Evolutionary conservation across 2,329 filamentous ascomycete species (phyloP).

Genomic region (Curvularia verruculosa): DNA sequence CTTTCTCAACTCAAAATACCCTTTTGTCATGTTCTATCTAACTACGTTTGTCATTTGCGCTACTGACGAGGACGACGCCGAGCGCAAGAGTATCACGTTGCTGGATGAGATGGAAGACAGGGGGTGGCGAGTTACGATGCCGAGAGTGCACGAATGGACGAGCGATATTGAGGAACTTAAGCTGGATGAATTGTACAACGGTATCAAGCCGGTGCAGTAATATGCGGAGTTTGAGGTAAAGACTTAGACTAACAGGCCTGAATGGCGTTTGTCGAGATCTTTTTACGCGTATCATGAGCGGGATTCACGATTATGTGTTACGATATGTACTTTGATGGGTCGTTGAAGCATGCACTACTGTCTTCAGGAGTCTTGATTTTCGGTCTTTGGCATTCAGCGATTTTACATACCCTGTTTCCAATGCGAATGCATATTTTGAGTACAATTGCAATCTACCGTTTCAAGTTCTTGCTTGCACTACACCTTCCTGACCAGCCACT

Average conservation of each 20-base stretch:
- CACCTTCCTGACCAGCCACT: constrained; percentile 48
- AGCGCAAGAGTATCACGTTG: constrained; percentile 18
- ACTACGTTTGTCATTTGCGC: constrained; percentile 40
- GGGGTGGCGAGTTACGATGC: constrained; percentile 30
- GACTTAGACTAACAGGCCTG: too few species aligned
- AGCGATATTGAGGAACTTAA: constrained; percentile 23
- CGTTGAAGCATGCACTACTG: neutral
- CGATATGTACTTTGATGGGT: neutral
- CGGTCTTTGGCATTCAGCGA: neutral
- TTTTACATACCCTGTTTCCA: neutral
- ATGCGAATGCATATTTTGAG: neutral
- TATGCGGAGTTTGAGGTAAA: constrained; percentile 1
- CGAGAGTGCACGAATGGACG: constrained; percentile 26
- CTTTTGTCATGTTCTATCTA: constrained; percentile 37
- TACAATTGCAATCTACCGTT: neutral
- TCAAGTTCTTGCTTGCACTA: neutral
- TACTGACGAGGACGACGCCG: constrained; percentile 19
- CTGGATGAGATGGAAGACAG: constrained; percentile 34
- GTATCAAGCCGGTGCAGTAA: constrained; percentile 20
- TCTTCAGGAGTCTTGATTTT: neutral
- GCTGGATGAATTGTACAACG: constrained; percentile 28
- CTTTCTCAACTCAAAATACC: constrained; percentile 37
- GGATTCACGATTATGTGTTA: neutral
- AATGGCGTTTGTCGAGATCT: neutral
- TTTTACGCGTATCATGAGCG: neutral